A percentile compares a stretch with the other conserved stretches of the same genome.
These are phyloP conservation scores for Cichorium intybus DNA, from an alignment of 140 eudicot species.

Conservation along the genomic window DNA sequence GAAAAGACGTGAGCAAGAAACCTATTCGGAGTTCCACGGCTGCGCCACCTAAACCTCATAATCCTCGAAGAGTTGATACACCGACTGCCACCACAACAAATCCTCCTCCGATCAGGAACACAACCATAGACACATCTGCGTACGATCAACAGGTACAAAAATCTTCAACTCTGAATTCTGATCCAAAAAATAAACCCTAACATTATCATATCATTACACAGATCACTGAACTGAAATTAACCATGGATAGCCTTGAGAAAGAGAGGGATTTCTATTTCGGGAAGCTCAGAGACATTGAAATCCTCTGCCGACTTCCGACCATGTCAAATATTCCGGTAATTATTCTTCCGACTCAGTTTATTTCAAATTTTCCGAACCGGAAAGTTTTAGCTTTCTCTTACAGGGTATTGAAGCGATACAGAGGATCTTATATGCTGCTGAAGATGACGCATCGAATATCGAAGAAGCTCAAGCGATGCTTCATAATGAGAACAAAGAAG, in stretches of 20 bases:
- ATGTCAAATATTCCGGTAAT: constrained; percentile 74
- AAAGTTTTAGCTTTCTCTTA: background rate
- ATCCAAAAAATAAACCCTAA: background rate
- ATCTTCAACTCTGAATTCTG: background rate
- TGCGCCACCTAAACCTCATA: constrained; percentile 46
- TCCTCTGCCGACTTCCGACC: constrained; percentile 75
- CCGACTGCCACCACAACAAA: constrained; percentile 39
- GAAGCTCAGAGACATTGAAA: constrained; percentile 85
- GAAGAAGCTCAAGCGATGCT: constrained; percentile 65
- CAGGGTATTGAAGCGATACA: constrained; percentile 66
- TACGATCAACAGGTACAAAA: constrained; percentile 69
- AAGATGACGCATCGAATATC: constrained; percentile 60
- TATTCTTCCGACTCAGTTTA: background rate
- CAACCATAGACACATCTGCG: constrained; percentile 43
- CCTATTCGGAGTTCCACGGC: constrained; percentile 47
- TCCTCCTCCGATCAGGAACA: constrained; percentile 50
- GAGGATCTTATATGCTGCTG: constrained; percentile 66
- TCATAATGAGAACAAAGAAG: constrained; percentile 28
- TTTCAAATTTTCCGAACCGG: background rate
- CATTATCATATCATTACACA: constrained; percentile 30
- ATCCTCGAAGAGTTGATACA: constrained; percentile 55
- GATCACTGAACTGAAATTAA: constrained; percentile 89
- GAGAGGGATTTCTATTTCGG: constrained; percentile 97
- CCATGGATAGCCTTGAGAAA: constrained; percentile 84
- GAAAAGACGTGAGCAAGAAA: constrained; percentile 62